Percentiles rank a stretch among this genome's conserved stretches.
Conservation (phyloP, 306 rosid genomes). For the Vigna angularis region DNA sequence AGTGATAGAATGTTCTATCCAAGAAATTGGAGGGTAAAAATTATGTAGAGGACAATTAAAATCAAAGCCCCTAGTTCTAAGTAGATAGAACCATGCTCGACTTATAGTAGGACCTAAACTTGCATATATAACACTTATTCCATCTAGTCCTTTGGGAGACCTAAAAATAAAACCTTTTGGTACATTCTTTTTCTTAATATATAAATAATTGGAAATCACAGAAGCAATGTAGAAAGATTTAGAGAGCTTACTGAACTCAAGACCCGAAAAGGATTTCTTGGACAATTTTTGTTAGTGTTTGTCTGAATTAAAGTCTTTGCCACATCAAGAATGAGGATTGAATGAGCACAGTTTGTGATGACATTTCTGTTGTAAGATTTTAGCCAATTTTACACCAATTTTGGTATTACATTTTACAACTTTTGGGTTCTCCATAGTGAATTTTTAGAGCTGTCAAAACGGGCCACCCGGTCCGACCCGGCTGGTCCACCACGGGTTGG, state of each 20-base stretch:
- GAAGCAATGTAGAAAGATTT: slow-evolving; percentile 25
- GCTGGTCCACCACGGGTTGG: too few species aligned
- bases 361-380: too few species aligned
- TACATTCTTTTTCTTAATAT: too few species aligned
- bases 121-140: slow-evolving; percentile 73
- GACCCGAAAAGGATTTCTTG: slow-evolving; percentile 76
- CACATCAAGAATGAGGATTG: slow-evolving; percentile 60
- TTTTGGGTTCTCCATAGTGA: too few species aligned
- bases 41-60: not conserved
- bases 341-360: too few species aligned
- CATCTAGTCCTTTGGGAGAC: slow-evolving; percentile 71
- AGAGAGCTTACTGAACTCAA: slow-evolving; percentile 63
- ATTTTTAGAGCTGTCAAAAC: too few species aligned
- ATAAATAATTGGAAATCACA: slow-evolving; percentile 5
- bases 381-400: too few species aligned
- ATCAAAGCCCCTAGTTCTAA: slow-evolving; percentile 27
- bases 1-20: slow-evolving; percentile 27
- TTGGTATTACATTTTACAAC: too few species aligned
- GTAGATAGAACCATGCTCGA: slow-evolving; percentile 72
- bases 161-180: slow-evolving; percentile 51
- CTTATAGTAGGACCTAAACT: slow-evolving; percentile 86
- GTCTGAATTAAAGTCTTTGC: slow-evolving; percentile 96
- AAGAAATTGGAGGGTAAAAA: slow-evolving; percentile 1
- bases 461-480: too few species aligned
- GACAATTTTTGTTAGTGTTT: slow-evolving; percentile 55